A percentile compares a stretch with the other conserved stretches of the same genome.
These are phyloP conservation scores for Suhomyces choctaworum DNA, from an alignment of 1,139 yeast genomes.

Conservation along the genomic window DNA sequence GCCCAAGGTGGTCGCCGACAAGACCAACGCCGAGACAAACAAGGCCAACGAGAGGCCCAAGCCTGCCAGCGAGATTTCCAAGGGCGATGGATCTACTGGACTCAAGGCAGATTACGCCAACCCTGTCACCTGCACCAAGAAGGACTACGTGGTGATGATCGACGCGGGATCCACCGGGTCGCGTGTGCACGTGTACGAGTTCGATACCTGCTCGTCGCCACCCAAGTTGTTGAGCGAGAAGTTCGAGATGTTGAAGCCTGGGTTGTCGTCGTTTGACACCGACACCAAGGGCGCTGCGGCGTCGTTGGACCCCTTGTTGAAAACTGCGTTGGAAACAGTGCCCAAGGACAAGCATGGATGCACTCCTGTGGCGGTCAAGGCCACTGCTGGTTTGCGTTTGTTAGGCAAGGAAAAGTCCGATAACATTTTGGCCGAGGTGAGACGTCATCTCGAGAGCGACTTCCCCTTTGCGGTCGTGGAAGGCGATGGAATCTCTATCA, in stretches of 20 bases:
- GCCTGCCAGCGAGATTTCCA: constrained; percentile 5
- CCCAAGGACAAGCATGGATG: constrained; percentile 74
- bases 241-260: constrained; percentile 90
- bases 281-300: constrained; percentile 84
- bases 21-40: constrained; percentile 13
- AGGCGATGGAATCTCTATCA: constrained; percentile 82
- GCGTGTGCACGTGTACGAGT: constrained; percentile 89
- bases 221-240: constrained; percentile 77
- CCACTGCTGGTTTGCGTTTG: constrained; percentile 94
- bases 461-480: constrained; percentile 88
- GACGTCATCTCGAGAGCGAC: constrained; percentile 67
- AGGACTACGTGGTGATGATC: constrained; percentile 72
- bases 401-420: constrained; percentile 74
- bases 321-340: constrained; percentile 69
- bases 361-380: constrained; percentile 94
- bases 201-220: constrained; percentile 80
- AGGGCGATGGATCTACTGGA: constrained; percentile 1
- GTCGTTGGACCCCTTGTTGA: constrained; percentile 78
- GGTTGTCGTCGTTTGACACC: constrained; percentile 80
- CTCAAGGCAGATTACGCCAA: not conserved
- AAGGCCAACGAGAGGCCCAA: not conserved
- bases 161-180: constrained; percentile 99
- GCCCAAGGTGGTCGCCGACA: constrained; percentile 29
- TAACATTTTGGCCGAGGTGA: constrained; percentile 73
- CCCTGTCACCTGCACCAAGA: constrained; percentile 28